phyloP scores from a whole-genome alignment of 805 yeast genomes.

The Candida adriatica region DNA sequence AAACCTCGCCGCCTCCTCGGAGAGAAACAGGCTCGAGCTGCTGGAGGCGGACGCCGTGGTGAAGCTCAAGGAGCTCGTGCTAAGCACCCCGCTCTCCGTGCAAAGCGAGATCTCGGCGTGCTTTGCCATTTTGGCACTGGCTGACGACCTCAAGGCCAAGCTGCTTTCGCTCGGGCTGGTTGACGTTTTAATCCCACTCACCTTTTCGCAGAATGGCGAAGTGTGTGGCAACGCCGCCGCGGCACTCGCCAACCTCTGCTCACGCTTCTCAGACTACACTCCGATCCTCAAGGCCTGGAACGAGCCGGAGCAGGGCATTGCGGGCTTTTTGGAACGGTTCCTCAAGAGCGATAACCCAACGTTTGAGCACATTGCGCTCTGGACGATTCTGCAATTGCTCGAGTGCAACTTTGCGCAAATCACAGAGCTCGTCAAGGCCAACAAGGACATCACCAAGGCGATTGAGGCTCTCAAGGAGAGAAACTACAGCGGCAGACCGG shows the following conservation, averaged over 20 bases:
- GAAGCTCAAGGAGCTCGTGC: constrained; percentile 82
- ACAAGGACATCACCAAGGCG: constrained; percentile 45
- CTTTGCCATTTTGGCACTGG: constrained; percentile 91
- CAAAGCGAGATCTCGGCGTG: constrained; percentile 97
- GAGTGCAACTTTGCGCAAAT: constrained; percentile 75
- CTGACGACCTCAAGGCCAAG: constrained; percentile 87
- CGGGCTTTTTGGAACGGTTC: constrained; percentile 75
- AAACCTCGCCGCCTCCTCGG: constrained; percentile 92
- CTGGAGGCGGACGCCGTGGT: constrained; percentile 94
- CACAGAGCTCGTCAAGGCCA: constrained; percentile 44
- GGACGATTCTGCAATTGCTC: constrained; percentile 91
- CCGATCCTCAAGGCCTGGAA: constrained; percentile 76
- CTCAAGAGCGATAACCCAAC: constrained; percentile 82
- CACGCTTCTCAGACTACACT: constrained; percentile 79
- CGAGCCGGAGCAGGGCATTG: constrained; percentile 75
- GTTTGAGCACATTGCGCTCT: constrained; percentile 94
- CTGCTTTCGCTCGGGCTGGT: constrained; percentile 78
- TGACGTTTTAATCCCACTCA: constrained; percentile 86
- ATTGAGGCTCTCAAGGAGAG: constrained; percentile 40
- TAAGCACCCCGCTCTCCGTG: constrained; percentile 81
- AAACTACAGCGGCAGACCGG: constrained; percentile 29
- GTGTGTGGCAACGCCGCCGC: constrained; percentile 99
- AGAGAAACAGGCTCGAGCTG: constrained; percentile 84
- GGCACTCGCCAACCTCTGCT: constrained; percentile 91
- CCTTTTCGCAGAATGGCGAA: constrained; percentile 81